Evolutionary conservation across 2,329 filamentous ascomycete species (phyloP).

Genomic region (Alternaria triticina): DNA sequence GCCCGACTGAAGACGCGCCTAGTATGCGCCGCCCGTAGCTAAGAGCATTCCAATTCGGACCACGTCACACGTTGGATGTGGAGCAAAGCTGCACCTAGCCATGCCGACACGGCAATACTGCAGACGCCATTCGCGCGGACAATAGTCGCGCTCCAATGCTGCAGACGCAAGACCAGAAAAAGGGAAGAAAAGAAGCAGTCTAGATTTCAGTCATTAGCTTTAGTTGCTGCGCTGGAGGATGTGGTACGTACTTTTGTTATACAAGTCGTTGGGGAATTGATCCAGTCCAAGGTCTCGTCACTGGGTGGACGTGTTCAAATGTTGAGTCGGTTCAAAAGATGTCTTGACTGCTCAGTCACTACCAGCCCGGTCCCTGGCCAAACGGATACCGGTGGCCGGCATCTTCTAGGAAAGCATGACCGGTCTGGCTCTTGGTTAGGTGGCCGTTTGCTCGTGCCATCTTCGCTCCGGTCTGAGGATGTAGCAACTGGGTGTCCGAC

Average conservation of each 20-base stretch:
- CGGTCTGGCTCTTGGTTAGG: background rate
- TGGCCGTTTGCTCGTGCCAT: background rate
- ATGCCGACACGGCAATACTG: background rate
- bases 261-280: background rate
- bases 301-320: background rate
- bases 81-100: background rate
- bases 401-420: background rate
- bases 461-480: background rate
- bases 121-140: background rate
- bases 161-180: background rate
- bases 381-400: background rate
- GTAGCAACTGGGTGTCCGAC: background rate
- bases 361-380: background rate
- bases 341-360: background rate
- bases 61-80: background rate
- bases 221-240: background rate
- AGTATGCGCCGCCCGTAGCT: background rate
- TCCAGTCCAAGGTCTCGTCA: background rate
- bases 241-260: background rate
- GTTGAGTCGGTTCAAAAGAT: background rate
- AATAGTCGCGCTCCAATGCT: background rate
- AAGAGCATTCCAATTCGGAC: background rate
- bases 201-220: background rate
- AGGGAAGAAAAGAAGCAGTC: background rate
- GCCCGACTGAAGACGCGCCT: background rate